These are phyloP conservation scores for Candida piceae DNA, from an alignment of 805 yeast species.

Conservation along the genomic window DNA sequence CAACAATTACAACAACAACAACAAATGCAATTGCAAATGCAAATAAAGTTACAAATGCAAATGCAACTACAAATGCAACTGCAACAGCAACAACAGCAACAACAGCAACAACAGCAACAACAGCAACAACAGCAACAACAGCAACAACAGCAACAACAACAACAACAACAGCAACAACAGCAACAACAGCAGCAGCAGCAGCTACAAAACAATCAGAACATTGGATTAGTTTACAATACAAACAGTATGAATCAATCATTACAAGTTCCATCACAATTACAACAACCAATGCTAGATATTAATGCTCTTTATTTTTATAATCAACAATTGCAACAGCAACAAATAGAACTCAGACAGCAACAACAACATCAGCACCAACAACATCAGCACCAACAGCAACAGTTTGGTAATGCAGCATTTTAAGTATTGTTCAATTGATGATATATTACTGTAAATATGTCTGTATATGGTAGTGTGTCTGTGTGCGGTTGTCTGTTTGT, in stretches of 20 bases:
- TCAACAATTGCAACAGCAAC: not conserved
- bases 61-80: not conserved
- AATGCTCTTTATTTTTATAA: not conserved
- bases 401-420: not conserved
- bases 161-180: not conserved
- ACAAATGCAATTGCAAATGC: not conserved
- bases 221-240: not conserved
- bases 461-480: too few species aligned
- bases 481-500: too few species aligned
- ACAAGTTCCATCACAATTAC: too few species aligned
- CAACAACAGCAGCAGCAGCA: too few species aligned
- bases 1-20: not conserved
- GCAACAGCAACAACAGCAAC: not conserved
- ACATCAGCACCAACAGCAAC: not conserved
- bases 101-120: not conserved
- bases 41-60: not conserved
- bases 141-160: not conserved
- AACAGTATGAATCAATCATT: too few species aligned
- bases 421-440: too few species aligned
- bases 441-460: too few species aligned
- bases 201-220: too few species aligned
- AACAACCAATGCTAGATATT: not conserved
- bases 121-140: not conserved
- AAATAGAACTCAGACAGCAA: not conserved
- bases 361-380: slow-evolving; percentile 3